Base-by-base conservation (phyloP, 2,329 filamentous ascomycete genomes). In the Diaporthe sp. region DNA sequence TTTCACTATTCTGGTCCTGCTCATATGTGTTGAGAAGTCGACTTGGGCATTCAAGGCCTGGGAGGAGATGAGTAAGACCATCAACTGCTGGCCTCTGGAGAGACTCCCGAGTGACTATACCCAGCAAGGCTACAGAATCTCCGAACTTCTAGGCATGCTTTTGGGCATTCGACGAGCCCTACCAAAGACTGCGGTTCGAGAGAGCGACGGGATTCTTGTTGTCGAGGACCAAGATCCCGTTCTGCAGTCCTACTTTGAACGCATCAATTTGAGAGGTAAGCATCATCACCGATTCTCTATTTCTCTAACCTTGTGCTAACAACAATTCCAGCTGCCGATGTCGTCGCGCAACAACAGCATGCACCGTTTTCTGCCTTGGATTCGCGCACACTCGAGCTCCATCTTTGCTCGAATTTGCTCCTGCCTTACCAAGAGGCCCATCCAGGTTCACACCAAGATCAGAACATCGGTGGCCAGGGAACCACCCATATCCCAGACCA, bases 11-110 rank as follows among this genome's bases (percentile, higher is more conserved):
- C 81, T 93, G 72, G 88, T 93, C 71, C 88, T 92, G 76, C 86
- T 93, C 64, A 92, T 92, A 79, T 92, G 90, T 77, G 86, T 92
- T 19, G 91, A 93, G 80, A 93, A 92, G 82, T 91, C 90, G 0
- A 92, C 91, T 0, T 93, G 91, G 91, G 89, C 90, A 0, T 92
- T 92, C 83, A 92, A 92, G 76, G 90, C 89, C 2, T 93, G 91
- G 90, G 90, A 92, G 78, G 89, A 92, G 79, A 87, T 90, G 72
- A 88, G 89, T 67, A 64, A 64, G 57, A 64, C 40, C 30, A 74
- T 45, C 67, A 67, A 58, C 86, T 92, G 87, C 57, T 93, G 91
- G 91, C 91, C 91, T 5, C 84, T 93, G 4, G 89, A 91, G 79
- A 86, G 86, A 74, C 87, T 88, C 10, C 91, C 91, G 0, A 83